phyloP scores from a whole-genome alignment of 345 rosid genomes.

The Eucalyptus tenuipes region DNA sequence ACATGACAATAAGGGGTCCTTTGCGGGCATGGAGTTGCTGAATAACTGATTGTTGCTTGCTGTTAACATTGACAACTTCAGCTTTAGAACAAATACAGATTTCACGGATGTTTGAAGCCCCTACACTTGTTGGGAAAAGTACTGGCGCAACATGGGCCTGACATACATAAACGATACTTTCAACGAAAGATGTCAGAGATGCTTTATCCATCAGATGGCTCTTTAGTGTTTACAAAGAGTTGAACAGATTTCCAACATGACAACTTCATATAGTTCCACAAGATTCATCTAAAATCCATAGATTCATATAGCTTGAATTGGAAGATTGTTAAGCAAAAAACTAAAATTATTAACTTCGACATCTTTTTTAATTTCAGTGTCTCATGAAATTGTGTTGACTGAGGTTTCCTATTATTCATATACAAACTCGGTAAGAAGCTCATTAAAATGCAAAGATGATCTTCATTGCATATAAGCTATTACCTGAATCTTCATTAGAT shows the following conservation, averaged over 20 bases:
- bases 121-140: background rate
- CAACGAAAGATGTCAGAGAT: background rate
- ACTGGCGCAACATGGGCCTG: background rate
- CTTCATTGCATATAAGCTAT: no score
- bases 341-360: no score
- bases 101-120: background rate
- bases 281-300: no score
- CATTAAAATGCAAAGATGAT: no score
- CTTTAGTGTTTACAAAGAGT: background rate
- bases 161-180: background rate
- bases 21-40: conserved; percentile 90
- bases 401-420: no score
- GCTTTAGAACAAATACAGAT: background rate
- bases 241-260: background rate
- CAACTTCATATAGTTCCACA: background rate
- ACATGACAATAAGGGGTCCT: conserved; percentile 78
- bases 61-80: conserved; percentile 3
- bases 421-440: no score
- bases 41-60: conserved; percentile 87
- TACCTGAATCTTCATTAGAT: no score
- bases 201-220: background rate
- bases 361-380: no score
- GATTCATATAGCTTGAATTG: no score
- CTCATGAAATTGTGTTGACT: no score
- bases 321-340: no score